Evolutionary conservation across 1,284 basidiomycete species (phyloP), one percentile per base, ranked within the genome.

Genomic region (Cryptococcus jaspeensis): DNA sequence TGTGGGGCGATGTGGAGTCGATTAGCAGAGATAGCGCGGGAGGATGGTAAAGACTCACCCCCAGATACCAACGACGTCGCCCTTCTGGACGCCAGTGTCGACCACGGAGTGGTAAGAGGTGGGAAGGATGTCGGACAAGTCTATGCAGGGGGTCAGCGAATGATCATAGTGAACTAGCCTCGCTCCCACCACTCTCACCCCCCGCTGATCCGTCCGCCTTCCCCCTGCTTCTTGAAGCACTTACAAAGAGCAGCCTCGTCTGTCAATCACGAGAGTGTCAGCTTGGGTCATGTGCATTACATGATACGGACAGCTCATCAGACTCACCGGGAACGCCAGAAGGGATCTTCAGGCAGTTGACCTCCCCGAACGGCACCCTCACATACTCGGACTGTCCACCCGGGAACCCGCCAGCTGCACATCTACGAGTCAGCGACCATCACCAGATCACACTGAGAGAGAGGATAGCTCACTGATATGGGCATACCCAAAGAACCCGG

Each of bases 41-140:
- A n/a, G n/a, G n/a, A n/a, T n/a, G n/a, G n/a, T n/a, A n/a, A n/a
- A n/a, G n/a, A 60, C 67, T 66, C 48, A 69, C 67, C 65, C 70
- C 70, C 70, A 72, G 37, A 72, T 61, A 63, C 81, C 73, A 28
- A 82, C 81, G 53, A 82, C 78, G 63, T 83, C 83, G 44, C 80
- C 76, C 69, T 80, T 75, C 49, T 85, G 73, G 28, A 81, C 79
- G 61, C 82, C 72, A 32, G 84, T 79, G 22, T 83, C 84, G 64
- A 82, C 78, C 45, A 76, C 73, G 40, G 80, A 81, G 48, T 84
- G 88, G 68, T 88, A 90, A n/a, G 84, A 84, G 1, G 87, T 88
- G 6, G 84, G 82, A 5, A 88, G 76, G n/a, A 89, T 82, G 62
- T 89, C 87, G 5, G 85, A 87, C 8, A 90, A 79, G 70, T 84